Base-by-base conservation (phyloP, 805 yeast genomes). In the Candida endomychidarum region DNA sequence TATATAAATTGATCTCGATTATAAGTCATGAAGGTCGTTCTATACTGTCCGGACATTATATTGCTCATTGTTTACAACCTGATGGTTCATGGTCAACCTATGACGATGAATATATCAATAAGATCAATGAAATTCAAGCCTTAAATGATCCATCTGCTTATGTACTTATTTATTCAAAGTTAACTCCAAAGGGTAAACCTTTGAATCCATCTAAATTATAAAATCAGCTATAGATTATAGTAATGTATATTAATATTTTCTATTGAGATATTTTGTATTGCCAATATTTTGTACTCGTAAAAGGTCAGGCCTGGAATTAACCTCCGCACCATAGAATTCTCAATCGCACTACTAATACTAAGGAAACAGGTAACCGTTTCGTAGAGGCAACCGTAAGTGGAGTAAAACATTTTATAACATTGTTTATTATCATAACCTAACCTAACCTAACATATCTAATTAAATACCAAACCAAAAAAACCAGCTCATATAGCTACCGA, bases 1-100 rank as follows among this genome's bases (percentile, higher is more conserved):
- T 38, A 5, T 93, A 93, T 63, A 83, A 81, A 57, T 72, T 93
- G 48, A 72, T 79, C 12, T 80, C 90, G 16, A 96, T 91, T 12
- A 86, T 91, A 45, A 91, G 89, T 4, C 99, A 93, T 57, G 96
- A 87, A 53, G 99, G 99, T 28, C 73, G 98, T 47, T 85, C 96
- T 1, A 81, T 90, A 10, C 81, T 89, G 32, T 81, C 93, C 3
- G 99, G 99, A 3, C 99, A 93, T 61, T 93, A 93, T 56, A 78
- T 89, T 43, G 86, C 96, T 0, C 88, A 86, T 57, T 86, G 96
- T 57, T 77, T 84, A 47, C 96, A 90, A 61, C 96, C 97, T 1
- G 93, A 86, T 61, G 91, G 89, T 2, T 65, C 83, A 2, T 93
- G 98, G 99, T 82, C 88, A 20, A 82, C 88, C 8, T 93, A 91